Evolutionary conservation across 2,329 filamentous ascomycete species (phyloP).

Genomic region (Hirsutella thompsonii): DNA sequence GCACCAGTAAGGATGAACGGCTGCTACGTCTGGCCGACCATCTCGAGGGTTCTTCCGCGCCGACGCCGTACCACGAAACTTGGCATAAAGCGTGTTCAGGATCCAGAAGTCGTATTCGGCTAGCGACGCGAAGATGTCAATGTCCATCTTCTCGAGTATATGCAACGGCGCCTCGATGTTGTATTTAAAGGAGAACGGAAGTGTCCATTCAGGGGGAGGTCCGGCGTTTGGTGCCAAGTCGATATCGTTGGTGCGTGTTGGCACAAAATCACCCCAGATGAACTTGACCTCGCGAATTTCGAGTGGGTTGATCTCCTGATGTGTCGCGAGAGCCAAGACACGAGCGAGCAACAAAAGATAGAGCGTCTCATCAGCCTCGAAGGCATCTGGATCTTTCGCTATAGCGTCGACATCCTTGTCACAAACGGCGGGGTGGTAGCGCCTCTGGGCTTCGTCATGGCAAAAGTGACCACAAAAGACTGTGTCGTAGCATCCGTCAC

Average conservation of each 20-base stretch:
- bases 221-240: slow-evolving; percentile 38
- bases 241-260: slow-evolving; percentile 37
- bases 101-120: slow-evolving; percentile 62
- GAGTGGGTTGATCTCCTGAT: slow-evolving; percentile 48
- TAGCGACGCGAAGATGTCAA: slow-evolving; percentile 55
- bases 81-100: slow-evolving; percentile 82
- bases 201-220: slow-evolving; percentile 49
- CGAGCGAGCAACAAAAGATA: slow-evolving; percentile 51
- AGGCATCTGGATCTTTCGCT: slow-evolving; percentile 48
- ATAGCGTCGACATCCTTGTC: slow-evolving; percentile 54
- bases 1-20: slow-evolving; percentile 93
- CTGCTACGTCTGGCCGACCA: slow-evolving; percentile 78
- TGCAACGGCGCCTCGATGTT: slow-evolving; percentile 66
- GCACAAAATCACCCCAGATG: slow-evolving; percentile 56
- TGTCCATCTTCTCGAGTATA: slow-evolving; percentile 72
- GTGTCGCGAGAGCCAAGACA: slow-evolving; percentile 47
- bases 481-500: slow-evolving; percentile 49
- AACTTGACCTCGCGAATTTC: slow-evolving; percentile 53
- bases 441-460: slow-evolving; percentile 40
- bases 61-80: slow-evolving; percentile 86
- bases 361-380: slow-evolving; percentile 46
- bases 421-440: slow-evolving; percentile 53
- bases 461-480: slow-evolving; percentile 54
- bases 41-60: slow-evolving; percentile 66
- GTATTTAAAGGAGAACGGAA: slow-evolving; percentile 67